Evolutionary conservation across 768 basidiomycete genomes (phyloP).

Genomic region (Chalciporus piperatus): DNA sequence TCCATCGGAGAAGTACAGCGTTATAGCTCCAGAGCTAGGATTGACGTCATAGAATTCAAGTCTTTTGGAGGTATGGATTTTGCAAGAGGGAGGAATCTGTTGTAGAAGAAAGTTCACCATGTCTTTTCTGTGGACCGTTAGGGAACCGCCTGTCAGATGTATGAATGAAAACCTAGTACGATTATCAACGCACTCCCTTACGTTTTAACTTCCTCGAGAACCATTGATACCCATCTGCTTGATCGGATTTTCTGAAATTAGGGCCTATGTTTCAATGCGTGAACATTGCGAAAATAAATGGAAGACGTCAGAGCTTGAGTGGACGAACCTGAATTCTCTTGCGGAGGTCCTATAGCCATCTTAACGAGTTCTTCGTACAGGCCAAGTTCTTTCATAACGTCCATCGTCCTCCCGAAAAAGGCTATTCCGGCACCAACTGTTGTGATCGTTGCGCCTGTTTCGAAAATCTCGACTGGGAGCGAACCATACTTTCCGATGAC

Average conservation of each 20-base stretch:
- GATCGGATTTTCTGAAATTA: slow-evolving; percentile 34
- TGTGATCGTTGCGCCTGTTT: slow-evolving; percentile 37
- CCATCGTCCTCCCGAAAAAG: slow-evolving; percentile 47
- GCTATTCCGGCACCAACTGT: slow-evolving; percentile 46
- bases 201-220: slow-evolving; percentile 24
- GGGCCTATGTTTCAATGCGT: slow-evolving; percentile 11
- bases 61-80: slow-evolving; percentile 35
- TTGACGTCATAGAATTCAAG: slow-evolving; percentile 29
- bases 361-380: slow-evolving; percentile 33
- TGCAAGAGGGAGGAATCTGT: slow-evolving; percentile 27
- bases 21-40: slow-evolving; percentile 23
- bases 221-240: slow-evolving; percentile 29
- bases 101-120: slow-evolving; percentile 32
- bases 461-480: slow-evolving; percentile 41
- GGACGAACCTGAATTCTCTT: slow-evolving; percentile 20
- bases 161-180: not conserved
- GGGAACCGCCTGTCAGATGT: slow-evolving; percentile 24
- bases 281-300: not conserved
- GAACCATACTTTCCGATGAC: slow-evolving; percentile 25
- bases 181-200: slow-evolving; percentile 3
- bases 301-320: too few relatives aligned
- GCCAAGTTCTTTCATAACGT: slow-evolving; percentile 38
- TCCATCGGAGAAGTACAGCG: slow-evolving; percentile 38
- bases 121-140: slow-evolving; percentile 38
- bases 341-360: slow-evolving; percentile 14